Percentiles rank a stretch among this genome's conserved stretches.
Evolutionary conservation across 352 stramenopile species (phyloP).

Genomic region (Phytophthora boehmeriae): DNA sequence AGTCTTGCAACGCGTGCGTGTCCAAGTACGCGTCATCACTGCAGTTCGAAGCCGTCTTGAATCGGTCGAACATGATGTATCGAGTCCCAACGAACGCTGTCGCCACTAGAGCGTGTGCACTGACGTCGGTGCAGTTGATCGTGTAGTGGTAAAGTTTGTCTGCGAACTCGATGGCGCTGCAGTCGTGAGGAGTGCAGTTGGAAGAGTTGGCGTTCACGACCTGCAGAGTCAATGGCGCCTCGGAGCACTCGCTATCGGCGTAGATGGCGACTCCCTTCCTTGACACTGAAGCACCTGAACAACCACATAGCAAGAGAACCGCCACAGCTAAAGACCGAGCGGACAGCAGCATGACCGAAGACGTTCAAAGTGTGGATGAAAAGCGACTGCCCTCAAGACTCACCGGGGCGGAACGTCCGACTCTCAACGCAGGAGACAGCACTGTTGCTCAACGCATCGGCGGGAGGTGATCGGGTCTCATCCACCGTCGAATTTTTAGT

Average conservation of each 20-base stretch:
- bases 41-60: slow-evolving; percentile 28
- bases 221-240: slow-evolving; percentile 24
- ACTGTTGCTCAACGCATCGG: not conserved
- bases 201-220: slow-evolving; percentile 17
- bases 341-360: slow-evolving; percentile 25
- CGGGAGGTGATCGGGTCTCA: slow-evolving; percentile 13
- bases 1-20: slow-evolving; percentile 28
- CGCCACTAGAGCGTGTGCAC: slow-evolving; percentile 16
- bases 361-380: not conserved
- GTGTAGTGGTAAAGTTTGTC: slow-evolving; percentile 29
- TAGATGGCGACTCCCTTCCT: slow-evolving; percentile 25
- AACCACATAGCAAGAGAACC: slow-evolving; percentile 5
- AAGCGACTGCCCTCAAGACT: slow-evolving; percentile 1
- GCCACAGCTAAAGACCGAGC: slow-evolving; percentile 12
- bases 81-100: slow-evolving; percentile 14
- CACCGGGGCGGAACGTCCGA: slow-evolving; percentile 1
- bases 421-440: slow-evolving; percentile 10
- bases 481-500: slow-evolving; percentile 27
- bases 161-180: slow-evolving; percentile 19
- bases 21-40: slow-evolving; percentile 20
- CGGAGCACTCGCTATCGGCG: slow-evolving; percentile 20
- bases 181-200: slow-evolving; percentile 21
- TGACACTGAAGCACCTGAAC: not conserved
- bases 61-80: slow-evolving; percentile 35
- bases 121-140: slow-evolving; percentile 8